Evolutionary conservation across 1,284 basidiomycete genomes (phyloP), one percentile per base, ranked within the genome.

Genomic region (Malassezia vespertilionis): DNA sequence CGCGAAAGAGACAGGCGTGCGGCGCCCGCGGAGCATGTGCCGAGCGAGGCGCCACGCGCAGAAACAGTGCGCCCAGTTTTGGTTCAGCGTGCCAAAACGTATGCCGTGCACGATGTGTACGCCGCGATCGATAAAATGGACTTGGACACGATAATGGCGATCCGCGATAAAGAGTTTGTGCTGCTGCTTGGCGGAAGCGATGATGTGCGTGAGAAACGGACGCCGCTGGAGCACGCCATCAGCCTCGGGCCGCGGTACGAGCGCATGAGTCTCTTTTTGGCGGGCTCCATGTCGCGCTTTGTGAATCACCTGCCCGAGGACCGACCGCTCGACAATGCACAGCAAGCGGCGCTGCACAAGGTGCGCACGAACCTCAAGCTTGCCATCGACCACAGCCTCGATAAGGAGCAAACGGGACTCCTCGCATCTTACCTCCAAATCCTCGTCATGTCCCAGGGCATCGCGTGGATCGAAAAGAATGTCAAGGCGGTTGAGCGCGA

Each of bases 221-320:
- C 61, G 23, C 61, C 61, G 10, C 53, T 64, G 6, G 59, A 55
- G 17, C 60, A 64, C 34, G 59, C 61, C 12, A 67, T 69, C 20
- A 49, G 53, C 3, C 53, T 68, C 0, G 66, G 66, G 8, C 57
- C 56, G 18, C 53, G 44, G 20, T 64, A 58, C 52, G 57, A 68
- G 34, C 53, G 57, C 11, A 49, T 58, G 7, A 52, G 53, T 1
- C 57, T 68, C 24, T 59, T 69, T 2, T 41, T 69, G 11, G 55
- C 60, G 7, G 66, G 66, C 11, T 61, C 65, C 1, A 42, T 69
- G 3, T 60, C 57, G 11, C 61, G 61, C 32, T 69, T 65, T 28
- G 65, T 69, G 43, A 69, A 68, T 38, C 52, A 54, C 20, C 54
- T 69, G 9, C 65, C 66, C 1, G 65, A 64, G n/a, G 61, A 58